Base-by-base conservation (phyloP, 768 basidiomycete species). In the Megacollybia marginata region DNA sequence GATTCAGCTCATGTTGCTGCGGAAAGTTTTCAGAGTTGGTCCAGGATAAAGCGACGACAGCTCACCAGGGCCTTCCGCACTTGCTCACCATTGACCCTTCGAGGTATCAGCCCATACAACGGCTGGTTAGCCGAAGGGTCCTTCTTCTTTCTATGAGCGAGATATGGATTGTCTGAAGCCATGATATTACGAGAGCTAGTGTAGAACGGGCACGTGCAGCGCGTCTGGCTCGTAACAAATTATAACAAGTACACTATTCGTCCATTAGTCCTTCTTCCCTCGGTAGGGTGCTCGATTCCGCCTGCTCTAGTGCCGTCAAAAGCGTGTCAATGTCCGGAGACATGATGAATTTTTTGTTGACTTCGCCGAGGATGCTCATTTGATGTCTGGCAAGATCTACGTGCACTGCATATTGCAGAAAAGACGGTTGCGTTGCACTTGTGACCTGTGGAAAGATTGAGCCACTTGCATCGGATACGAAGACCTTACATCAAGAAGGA, bases 321-420 rank as follows among this genome's bases (percentile, higher is more conserved):
- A 96, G 70, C 0, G 78, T 66, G 43, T 93, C 88, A 16, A 95
- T 71, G 57, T 96, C 81, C 0, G 93, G 93, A 0, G 91, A 86
- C 33, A 85, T 84, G 19, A 88, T 74, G 59, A 91, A 95, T 50
- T 85, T 81, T 63, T 85, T 85, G 69, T 85, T 84, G 44, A 95
- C 78, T 61, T 92, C 85, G n/a, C 92, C 93, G 1, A 96, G 70
- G 4, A 93, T 81, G 34, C 73, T 74, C 18, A 92, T 65, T 20
- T 70, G 71, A 57, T 85, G 85, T 16, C 72, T 67, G 35, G 65
- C 65, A 47, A 67, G 59, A 61, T 95, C 83, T 28, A 95, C 60
- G 56, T 83, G 75, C 16, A 89, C 84, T 6, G 88, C 86, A 49
- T 95, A 91, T 62, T 94, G 90, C 2, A 94, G 75, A 64, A 95